phyloP scores from a whole-genome alignment of 371 early-diverging fungal species.

The Mortierella sp. region DNA sequence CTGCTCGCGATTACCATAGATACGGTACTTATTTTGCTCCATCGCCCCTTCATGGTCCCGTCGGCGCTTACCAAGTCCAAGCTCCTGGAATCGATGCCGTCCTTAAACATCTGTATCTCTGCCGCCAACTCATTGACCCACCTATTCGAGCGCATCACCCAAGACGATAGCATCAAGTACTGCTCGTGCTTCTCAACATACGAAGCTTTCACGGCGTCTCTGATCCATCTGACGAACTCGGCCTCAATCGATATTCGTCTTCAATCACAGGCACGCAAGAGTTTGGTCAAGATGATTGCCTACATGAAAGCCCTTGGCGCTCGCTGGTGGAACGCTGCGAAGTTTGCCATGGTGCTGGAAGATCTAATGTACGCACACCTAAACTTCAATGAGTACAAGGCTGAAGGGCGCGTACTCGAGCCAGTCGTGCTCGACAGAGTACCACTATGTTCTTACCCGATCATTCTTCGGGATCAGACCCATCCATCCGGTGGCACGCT shows the following conservation, averaged over 20 bases:
- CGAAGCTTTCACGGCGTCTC: slow-evolving; percentile 33
- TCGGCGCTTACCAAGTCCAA: slow-evolving; percentile 40
- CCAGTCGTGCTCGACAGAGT: slow-evolving; percentile 6
- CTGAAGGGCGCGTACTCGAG: slow-evolving; percentile 28
- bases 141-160: slow-evolving; percentile 15
- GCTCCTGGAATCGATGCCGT: slow-evolving; percentile 50
- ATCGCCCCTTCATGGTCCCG: slow-evolving; percentile 65
- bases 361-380: slow-evolving; percentile 42
- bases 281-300: slow-evolving; percentile 34
- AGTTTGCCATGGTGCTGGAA: slow-evolving; percentile 40
- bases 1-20: too few relatives aligned
- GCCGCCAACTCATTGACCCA: slow-evolving; percentile 53
- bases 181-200: slow-evolving; percentile 38
- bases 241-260: slow-evolving; percentile 45
- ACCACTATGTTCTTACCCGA: slow-evolving; percentile 8
- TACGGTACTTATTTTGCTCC: slow-evolving; percentile 64
- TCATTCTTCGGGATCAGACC: slow-evolving; percentile 32
- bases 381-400: slow-evolving; percentile 46
- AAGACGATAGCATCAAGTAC: slow-evolving; percentile 15
- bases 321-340: slow-evolving; percentile 49
- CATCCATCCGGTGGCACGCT: slow-evolving; percentile 50
- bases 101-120: slow-evolving; percentile 50
- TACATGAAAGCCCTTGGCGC: slow-evolving; percentile 29
- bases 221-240: slow-evolving; percentile 53
- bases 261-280: slow-evolving; percentile 48